phyloP scores from a whole-genome alignment of 2,329 filamentous ascomycete genomes.

The Colletotrichum higginsianum region DNA sequence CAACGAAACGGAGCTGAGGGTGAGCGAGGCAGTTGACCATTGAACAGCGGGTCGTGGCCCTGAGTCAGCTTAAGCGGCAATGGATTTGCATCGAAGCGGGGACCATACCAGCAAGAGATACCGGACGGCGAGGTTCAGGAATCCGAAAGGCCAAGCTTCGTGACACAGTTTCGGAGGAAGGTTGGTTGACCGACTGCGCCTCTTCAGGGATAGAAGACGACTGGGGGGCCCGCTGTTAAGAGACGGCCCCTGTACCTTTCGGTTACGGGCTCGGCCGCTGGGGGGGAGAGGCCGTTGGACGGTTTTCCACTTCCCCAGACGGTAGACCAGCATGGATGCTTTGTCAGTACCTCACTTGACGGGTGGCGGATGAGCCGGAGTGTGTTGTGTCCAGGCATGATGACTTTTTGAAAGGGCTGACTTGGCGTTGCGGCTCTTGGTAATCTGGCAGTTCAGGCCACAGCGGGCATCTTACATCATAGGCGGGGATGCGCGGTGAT shows the following conservation, averaged over 20 bases:
- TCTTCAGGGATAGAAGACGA: conserved; percentile 19
- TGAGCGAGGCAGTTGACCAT: conserved; percentile 1
- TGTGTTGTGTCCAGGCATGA: conserved; percentile 18
- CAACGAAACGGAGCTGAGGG: conserved; percentile 44
- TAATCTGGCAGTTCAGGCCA: conserved; percentile 24
- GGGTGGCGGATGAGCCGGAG: conserved; percentile 35
- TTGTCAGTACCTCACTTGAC: conserved; percentile 9
- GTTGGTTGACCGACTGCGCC: conserved; percentile 37
- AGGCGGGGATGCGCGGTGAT: conserved; percentile 33
- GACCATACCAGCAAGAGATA: not conserved
- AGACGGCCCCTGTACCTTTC: not conserved
- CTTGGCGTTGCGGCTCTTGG: conserved; percentile 40
- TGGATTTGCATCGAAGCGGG: not conserved
- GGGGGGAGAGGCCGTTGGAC: conserved; percentile 15
- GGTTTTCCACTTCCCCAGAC: conserved; percentile 38
- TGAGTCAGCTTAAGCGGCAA: conserved; percentile 2
- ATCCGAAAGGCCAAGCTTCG: conserved; percentile 22
- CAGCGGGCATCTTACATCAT: conserved; percentile 37
- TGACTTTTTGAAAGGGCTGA: not conserved
- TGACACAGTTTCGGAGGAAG: conserved; percentile 36
- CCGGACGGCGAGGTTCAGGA: conserved; percentile 20
- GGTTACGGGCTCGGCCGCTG: conserved; percentile 19
- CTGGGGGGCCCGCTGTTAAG: conserved; percentile 16
- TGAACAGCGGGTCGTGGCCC: not conserved
- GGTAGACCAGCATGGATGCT: not conserved